Percentiles rank a stretch among this genome's conserved stretches.
phyloP scores from a whole-genome alignment of 2,329 filamentous ascomycete genomes.

The Zarea fungicola region DNA sequence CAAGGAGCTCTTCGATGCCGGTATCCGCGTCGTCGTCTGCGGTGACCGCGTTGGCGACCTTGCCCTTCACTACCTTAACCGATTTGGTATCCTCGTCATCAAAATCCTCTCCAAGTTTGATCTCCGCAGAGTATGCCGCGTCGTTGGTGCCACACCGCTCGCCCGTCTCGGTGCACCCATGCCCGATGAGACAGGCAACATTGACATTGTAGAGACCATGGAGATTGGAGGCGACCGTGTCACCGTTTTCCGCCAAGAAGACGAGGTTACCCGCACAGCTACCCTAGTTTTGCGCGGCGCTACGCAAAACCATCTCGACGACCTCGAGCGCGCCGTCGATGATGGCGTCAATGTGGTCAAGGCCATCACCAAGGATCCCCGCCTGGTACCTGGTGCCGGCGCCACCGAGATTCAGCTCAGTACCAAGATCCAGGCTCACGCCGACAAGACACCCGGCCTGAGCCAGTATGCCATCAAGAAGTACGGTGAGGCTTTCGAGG shows the following conservation, averaged over 20 bases:
- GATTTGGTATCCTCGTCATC: conserved; percentile 91
- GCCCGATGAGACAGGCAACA: conserved; percentile 98
- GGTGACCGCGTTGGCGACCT: conserved; percentile 93
- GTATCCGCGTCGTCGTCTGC: conserved; percentile 84
- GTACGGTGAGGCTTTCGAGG: conserved; percentile 95
- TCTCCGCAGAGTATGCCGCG: conserved; percentile 86
- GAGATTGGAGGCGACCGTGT: conserved; percentile 98
- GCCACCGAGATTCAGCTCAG: conserved; percentile 92
- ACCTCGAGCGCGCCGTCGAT: conserved; percentile 93
- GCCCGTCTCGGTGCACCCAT: conserved; percentile 94
- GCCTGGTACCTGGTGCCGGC: conserved; percentile 88
- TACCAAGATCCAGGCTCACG: conserved; percentile 83
- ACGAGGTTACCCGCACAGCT: conserved; percentile 84
- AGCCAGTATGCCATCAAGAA: conserved; percentile 97
- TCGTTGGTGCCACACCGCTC: conserved; percentile 93
- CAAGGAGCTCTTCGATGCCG: conserved; percentile 94
- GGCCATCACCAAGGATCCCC: conserved; percentile 89
- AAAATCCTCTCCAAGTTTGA: conserved; percentile 98
- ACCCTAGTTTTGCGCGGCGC: conserved; percentile 92
- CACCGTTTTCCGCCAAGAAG: conserved; percentile 96
- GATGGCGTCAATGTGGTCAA: conserved; percentile 99
- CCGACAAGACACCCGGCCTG: conserved; percentile 87
- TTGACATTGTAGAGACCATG: conserved; percentile 93
- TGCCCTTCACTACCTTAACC: conserved; percentile 95
- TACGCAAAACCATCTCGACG: conserved; percentile 96